Conservation (phyloP, 2,329 filamentous ascomycete genomes). For the Nemania abortiva region DNA sequence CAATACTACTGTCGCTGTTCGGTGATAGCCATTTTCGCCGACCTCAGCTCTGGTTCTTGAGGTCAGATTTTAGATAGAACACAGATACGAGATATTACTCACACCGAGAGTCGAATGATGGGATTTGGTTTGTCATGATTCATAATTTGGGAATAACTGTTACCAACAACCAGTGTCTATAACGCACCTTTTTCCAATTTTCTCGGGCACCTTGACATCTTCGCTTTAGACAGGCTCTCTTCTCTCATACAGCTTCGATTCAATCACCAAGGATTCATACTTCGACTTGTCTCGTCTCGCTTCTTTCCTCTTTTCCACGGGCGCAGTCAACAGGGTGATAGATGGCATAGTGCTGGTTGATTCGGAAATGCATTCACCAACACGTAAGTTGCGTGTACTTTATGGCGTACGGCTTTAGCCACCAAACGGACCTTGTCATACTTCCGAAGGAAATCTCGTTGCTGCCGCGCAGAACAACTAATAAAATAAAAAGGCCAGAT, state of each 20-base stretch:
- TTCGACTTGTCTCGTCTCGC: background rate
- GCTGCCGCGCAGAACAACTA: background rate
- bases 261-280: background rate
- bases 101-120: background rate
- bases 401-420: background rate
- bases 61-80: background rate
- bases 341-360: background rate
- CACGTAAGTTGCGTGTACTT: background rate
- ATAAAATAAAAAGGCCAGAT: background rate
- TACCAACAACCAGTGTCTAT: background rate
- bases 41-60: background rate
- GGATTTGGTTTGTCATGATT: conserved; percentile 1
- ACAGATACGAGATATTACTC: background rate
- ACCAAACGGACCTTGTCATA: background rate
- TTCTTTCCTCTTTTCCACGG: background rate
- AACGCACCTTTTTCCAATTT: background rate
- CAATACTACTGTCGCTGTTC: background rate
- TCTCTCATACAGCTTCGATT: background rate
- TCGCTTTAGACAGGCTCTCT: background rate
- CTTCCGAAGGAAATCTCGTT: background rate
- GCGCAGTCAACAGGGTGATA: background rate
- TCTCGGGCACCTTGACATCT: background rate
- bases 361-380: background rate
- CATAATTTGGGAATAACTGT: background rate
- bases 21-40: conserved; percentile 8